Evolutionary conservation across 2,329 filamentous ascomycete genomes (phyloP).

Genomic region (Aspergillus sp.): DNA sequence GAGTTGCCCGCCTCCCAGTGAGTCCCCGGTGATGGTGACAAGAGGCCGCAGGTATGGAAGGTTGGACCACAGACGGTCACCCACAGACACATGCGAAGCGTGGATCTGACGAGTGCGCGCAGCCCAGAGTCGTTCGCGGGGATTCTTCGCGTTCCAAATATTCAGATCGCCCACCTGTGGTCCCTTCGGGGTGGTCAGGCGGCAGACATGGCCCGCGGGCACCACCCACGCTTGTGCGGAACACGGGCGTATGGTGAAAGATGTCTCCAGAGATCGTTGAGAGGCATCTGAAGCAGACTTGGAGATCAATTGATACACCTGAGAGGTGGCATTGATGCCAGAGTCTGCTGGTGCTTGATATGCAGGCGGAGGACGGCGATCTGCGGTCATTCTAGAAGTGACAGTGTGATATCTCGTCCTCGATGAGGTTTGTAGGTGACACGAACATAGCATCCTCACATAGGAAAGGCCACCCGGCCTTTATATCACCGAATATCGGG

Average conservation of each 20-base stretch:
- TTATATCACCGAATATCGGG: no score
- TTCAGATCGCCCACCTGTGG: slow-evolving; percentile 84
- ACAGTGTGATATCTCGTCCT: neutral
- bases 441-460: no score
- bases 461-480: no score
- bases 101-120: slow-evolving; percentile 76
- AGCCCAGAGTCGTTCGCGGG: slow-evolving; percentile 80
- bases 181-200: slow-evolving; percentile 72
- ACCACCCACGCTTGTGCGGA: slow-evolving; percentile 73
- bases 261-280: slow-evolving; percentile 31
- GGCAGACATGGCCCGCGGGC: slow-evolving; percentile 65
- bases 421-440: neutral
- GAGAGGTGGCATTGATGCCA: slow-evolving; percentile 34
- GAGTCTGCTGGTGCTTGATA: slow-evolving; percentile 38
- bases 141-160: slow-evolving; percentile 74
- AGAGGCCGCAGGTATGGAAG: slow-evolving; percentile 75
- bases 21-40: slow-evolving; percentile 68
- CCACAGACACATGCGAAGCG: slow-evolving; percentile 67
- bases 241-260: slow-evolving; percentile 69
- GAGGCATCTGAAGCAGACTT: slow-evolving; percentile 29
- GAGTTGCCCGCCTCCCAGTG: slow-evolving; percentile 48
- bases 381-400: slow-evolving; percentile 3
- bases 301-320: slow-evolving; percentile 38
- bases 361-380: slow-evolving; percentile 36
- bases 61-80: slow-evolving; percentile 74